Percentiles rank a stretch among this genome's conserved stretches.
Evolutionary conservation across 768 basidiomycete species (phyloP).

Genomic region (Holtermanniella nyarrowii): DNA sequence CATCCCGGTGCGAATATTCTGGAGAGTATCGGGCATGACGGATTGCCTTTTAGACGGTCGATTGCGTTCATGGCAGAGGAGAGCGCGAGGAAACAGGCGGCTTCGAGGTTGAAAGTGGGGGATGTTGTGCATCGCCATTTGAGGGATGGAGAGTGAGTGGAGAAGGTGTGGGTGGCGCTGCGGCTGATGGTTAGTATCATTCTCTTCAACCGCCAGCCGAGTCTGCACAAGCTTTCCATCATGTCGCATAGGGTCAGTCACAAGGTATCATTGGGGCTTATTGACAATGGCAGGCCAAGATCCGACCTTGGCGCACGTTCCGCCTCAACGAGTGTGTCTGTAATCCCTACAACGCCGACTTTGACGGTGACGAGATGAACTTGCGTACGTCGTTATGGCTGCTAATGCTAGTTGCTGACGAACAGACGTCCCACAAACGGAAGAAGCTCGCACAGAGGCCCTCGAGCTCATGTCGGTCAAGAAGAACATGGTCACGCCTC

Average conservation of each 20-base stretch:
- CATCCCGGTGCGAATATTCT: slow-evolving; percentile 80
- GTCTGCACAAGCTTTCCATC: slow-evolving; percentile 96
- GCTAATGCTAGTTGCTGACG: neutral
- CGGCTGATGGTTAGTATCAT: slow-evolving; percentile 51
- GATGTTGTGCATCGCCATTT: slow-evolving; percentile 93
- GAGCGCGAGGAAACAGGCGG: slow-evolving; percentile 45
- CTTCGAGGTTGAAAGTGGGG: slow-evolving; percentile 71
- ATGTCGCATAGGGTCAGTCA: slow-evolving; percentile 84
- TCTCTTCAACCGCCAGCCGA: slow-evolving; percentile 95
- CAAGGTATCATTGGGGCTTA: neutral
- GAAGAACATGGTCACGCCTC: slow-evolving; percentile 91
- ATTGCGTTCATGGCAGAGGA: slow-evolving; percentile 27
- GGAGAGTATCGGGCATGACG: slow-evolving; percentile 16
- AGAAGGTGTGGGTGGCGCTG: neutral
- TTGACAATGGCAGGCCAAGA: slow-evolving; percentile 53
- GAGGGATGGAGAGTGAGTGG: slow-evolving; percentile 68
- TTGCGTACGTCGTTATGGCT: slow-evolving; percentile 54
- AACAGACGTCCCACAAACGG: slow-evolving; percentile 93
- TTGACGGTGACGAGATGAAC: slow-evolving; percentile 99
- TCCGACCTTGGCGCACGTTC: slow-evolving; percentile 95
- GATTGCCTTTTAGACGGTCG: slow-evolving; percentile 17
- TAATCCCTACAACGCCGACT: slow-evolving; percentile 97
- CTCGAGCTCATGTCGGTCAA: slow-evolving; percentile 95
- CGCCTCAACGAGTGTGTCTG: slow-evolving; percentile 98
- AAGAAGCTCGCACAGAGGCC: slow-evolving; percentile 94